Evolutionary conservation across 1,139 yeast species (phyloP).

Genomic region (Zygosaccharomyces sapae): DNA sequence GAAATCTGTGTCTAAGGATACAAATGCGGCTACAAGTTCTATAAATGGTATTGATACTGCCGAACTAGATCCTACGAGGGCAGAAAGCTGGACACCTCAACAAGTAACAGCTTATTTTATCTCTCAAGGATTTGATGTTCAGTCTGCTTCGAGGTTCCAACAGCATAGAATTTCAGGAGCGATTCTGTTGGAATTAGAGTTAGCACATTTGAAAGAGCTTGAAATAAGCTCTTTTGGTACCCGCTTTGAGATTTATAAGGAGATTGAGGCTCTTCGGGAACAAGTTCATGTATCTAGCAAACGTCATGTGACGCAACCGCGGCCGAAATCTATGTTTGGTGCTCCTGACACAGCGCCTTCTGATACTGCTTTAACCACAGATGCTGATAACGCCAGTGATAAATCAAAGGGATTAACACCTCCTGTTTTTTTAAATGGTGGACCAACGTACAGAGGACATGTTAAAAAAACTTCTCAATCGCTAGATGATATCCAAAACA

Average conservation of each 20-base stretch:
- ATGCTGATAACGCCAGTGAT: conserved; percentile 1
- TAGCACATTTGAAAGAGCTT: conserved; percentile 80
- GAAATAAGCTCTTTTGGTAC: conserved; percentile 94
- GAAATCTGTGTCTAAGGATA: conserved; percentile 12
- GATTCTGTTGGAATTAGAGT: conserved; percentile 78
- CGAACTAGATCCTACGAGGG: conserved; percentile 46
- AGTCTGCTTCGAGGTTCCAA: conserved; percentile 71
- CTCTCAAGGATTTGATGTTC: conserved; percentile 66
- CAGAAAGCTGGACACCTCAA: conserved; percentile 73
- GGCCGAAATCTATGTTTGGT: conserved; percentile 1
- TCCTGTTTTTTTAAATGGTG: conserved; percentile 31
- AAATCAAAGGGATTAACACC: conserved; percentile 29
- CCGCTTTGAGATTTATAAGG: conserved; percentile 84
- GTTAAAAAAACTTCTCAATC: conserved; percentile 50
- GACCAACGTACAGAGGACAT: conserved; percentile 35
- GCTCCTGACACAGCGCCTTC: background rate
- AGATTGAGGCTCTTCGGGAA: conserved; percentile 64
- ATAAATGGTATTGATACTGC: conserved; percentile 14
- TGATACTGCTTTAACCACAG: background rate
- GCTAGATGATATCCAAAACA: conserved; percentile 42
- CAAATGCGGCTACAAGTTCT: conserved; percentile 7
- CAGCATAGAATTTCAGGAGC: conserved; percentile 86
- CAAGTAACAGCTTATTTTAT: conserved; percentile 79
- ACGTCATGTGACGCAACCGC: background rate
- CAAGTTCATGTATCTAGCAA: background rate